Conservation (phyloP, 169 alveolate species). For the Eimeria praecox region DNA sequence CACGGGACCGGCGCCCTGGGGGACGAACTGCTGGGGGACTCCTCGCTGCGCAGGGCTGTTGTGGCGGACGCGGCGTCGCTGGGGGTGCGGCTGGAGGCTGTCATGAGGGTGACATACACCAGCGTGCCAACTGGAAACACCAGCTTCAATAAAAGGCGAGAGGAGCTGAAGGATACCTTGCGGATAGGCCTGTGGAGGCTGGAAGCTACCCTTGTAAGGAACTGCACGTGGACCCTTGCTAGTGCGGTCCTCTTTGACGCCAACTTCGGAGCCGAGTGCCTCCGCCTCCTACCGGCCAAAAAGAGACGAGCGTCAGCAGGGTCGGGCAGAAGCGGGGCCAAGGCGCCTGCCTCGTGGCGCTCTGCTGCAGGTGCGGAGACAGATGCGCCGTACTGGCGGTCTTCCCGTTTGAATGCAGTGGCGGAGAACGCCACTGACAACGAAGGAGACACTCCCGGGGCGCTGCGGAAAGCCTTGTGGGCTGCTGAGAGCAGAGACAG, state of each 20-base stretch:
- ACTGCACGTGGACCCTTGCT: slow-evolving; percentile 80
- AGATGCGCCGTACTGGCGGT: neutral
- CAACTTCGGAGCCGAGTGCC: slow-evolving; percentile 57
- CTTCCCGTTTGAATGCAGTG: slow-evolving; percentile 35
- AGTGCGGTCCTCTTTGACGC: slow-evolving; percentile 65
- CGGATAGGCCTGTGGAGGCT: slow-evolving; percentile 68
- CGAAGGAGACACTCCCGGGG: slow-evolving; percentile 56
- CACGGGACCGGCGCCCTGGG: slow-evolving; percentile 2
- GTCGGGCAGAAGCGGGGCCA: neutral
- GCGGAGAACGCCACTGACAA: slow-evolving; percentile 17
- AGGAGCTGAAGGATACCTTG: slow-evolving; percentile 67
- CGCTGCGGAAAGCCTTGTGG: slow-evolving; percentile 38
- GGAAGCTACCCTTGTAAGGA: slow-evolving; percentile 54
- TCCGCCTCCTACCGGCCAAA: slow-evolving; percentile 46
- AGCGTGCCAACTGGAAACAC: slow-evolving; percentile 61
- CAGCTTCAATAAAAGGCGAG: slow-evolving; percentile 11
- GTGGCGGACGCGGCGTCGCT: slow-evolving; percentile 42
- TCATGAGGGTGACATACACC: slow-evolving; percentile 37
- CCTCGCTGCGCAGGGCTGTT: slow-evolving; percentile 39
- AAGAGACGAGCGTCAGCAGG: slow-evolving; percentile 14
- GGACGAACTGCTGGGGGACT: slow-evolving; percentile 31
- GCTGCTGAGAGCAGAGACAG: neutral
- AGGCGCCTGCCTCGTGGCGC: slow-evolving; percentile 6
- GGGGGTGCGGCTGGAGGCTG: slow-evolving; percentile 72
- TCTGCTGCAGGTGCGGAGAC: neutral